phyloP scores from a whole-genome alignment of 2,329 filamentous ascomycete genomes.

The Sclerotinia glacialis region DNA sequence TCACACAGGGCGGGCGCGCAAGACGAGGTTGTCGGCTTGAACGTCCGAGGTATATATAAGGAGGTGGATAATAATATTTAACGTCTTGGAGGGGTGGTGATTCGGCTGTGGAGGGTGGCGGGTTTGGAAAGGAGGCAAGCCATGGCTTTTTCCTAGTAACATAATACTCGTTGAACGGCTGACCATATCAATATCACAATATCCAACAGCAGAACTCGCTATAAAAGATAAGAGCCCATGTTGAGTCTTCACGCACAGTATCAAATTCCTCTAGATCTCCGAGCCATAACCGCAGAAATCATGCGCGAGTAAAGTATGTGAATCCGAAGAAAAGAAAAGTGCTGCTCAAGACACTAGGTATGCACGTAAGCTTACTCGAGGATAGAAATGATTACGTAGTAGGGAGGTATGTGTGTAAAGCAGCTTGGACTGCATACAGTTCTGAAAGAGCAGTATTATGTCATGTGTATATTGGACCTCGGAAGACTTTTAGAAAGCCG shows the following conservation, averaged over 20 bases:
- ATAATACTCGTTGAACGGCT: constrained; percentile 43
- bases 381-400: not conserved
- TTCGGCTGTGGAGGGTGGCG: not conserved
- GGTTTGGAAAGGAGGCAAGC: constrained; percentile 36
- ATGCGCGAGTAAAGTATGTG: constrained; percentile 20
- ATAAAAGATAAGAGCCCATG: constrained; percentile 13
- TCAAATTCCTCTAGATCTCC: constrained; percentile 19
- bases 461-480: not conserved
- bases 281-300: constrained; percentile 26
- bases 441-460: not conserved
- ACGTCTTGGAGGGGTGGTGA: constrained; percentile 47
- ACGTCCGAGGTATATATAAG: constrained; percentile 45
- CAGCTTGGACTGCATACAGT: constrained; percentile 10
- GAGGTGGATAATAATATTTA: constrained; percentile 46
- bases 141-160: constrained; percentile 49
- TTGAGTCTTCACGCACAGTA: constrained; percentile 23
- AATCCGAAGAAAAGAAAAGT: constrained; percentile 26
- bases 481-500: not conserved
- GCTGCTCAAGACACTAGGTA: constrained; percentile 27
- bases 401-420: constrained; percentile 5
- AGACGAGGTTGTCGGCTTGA: constrained; percentile 22
- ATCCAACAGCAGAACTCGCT: constrained; percentile 26
- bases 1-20: constrained; percentile 1
- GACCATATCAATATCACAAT: constrained; percentile 26
- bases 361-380: constrained; percentile 24